phyloP scores from a whole-genome alignment of 2,329 filamentous ascomycete genomes.

The Graphilbum ipis-grandicollis region DNA sequence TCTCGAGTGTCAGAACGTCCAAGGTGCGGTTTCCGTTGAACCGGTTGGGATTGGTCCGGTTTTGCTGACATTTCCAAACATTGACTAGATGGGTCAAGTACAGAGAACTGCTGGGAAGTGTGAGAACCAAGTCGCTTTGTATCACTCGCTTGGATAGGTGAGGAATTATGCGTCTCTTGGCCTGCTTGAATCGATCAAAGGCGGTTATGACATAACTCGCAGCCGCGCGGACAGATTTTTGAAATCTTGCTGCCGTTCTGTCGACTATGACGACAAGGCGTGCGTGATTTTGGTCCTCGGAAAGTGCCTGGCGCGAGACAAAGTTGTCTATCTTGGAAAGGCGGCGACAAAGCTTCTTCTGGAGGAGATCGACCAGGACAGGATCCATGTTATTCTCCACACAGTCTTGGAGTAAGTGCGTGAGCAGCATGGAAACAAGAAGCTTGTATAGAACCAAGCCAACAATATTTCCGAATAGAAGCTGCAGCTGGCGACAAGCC shows the following conservation, averaged over 20 bases:
- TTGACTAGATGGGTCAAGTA: conserved; percentile 8
- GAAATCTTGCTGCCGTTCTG: background rate
- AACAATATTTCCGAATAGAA: conserved; percentile 18
- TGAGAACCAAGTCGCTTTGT: conserved; percentile 15
- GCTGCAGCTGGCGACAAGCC: conserved; percentile 31
- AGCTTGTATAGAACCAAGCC: conserved; percentile 39
- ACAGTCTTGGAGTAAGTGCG: conserved; percentile 25
- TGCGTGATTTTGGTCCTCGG: conserved; percentile 13
- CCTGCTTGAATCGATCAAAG: conserved; percentile 23
- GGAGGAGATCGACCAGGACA: conserved; percentile 17
- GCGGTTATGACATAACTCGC: conserved; percentile 14
- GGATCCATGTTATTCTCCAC: conserved; percentile 9
- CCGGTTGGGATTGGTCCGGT: no score
- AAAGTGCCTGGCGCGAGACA: fast-evolving
- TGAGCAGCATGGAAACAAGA: conserved; percentile 30
- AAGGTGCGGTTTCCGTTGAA: no score
- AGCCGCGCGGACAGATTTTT: conserved; percentile 7
- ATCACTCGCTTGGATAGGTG: conserved; percentile 17
- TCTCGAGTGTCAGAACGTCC: no score
- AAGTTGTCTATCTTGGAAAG: conserved; percentile 35
- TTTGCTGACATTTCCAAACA: no score
- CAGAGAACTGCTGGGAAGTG: conserved; percentile 21
- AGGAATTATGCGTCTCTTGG: conserved; percentile 20
- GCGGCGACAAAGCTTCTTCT: conserved; percentile 36
- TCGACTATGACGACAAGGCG: conserved; percentile 1